phyloP scores from a whole-genome alignment of 2,329 filamentous ascomycete genomes.

The Aspergillus texensis region DNA sequence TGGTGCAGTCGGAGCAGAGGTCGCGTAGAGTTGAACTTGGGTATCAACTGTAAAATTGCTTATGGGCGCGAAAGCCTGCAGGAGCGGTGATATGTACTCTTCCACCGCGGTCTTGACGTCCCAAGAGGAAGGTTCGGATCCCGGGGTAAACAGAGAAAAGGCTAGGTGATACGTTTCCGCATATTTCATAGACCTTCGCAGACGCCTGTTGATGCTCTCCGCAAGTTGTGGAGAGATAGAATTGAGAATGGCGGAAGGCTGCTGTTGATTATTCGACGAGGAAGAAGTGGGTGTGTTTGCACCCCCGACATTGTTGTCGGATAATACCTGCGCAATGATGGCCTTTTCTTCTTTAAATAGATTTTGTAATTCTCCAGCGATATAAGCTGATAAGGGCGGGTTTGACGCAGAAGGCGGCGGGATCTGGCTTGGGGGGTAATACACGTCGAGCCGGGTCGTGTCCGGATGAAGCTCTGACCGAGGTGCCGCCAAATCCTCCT shows the following conservation, averaged over 20 bases:
- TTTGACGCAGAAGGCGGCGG: conserved; percentile 69
- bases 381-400: conserved; percentile 73
- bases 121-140: conserved; percentile 80
- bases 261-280: conserved; percentile 30
- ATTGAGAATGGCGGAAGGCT: conserved; percentile 37
- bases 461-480: conserved; percentile 69
- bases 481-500: conserved; percentile 49
- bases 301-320: conserved; percentile 50
- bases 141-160: conserved; percentile 89
- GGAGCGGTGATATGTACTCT: conserved; percentile 78
- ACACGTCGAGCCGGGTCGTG: conserved; percentile 72
- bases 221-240: conserved; percentile 49
- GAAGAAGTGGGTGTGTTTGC: conserved; percentile 25
- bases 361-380: conserved; percentile 75
- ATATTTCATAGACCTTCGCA: conserved; percentile 85
- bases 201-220: conserved; percentile 67
- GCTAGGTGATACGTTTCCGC: conserved; percentile 93
- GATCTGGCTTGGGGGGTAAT: conserved; percentile 70
- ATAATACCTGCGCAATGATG: conserved; percentile 75
- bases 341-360: conserved; percentile 88
- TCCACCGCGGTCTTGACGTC: conserved; percentile 81
- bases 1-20: conserved; percentile 64
- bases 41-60: conserved; percentile 96
- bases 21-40: conserved; percentile 90
- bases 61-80: conserved; percentile 77